Evolutionary conservation across 768 basidiomycete genomes (phyloP).

Genomic region (Phaffia tasmanica): DNA sequence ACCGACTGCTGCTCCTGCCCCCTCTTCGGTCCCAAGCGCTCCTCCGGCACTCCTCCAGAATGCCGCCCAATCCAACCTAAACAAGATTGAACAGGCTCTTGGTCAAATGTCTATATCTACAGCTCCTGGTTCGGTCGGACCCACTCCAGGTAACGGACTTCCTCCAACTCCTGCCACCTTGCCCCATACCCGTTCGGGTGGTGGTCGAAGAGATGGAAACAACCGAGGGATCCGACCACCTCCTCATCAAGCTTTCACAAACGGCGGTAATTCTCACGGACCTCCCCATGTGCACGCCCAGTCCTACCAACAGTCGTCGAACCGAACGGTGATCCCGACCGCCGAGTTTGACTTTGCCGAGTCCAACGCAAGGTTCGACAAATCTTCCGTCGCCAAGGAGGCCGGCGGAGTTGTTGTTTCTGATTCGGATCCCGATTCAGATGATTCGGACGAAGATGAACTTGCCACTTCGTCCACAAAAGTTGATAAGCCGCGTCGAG

Average conservation of each 20-base stretch:
- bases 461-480: not conserved
- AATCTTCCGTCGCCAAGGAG: slow-evolving; percentile 42
- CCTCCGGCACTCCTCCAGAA: not conserved
- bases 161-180: slow-evolving; percentile 1
- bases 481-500: slow-evolving; percentile 7
- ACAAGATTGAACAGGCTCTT: slow-evolving; percentile 25
- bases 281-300: not conserved
- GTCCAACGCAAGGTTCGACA: slow-evolving; percentile 71
- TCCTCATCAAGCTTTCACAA: too few relatives aligned
- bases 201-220: not conserved
- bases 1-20: not conserved
- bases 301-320: slow-evolving; percentile 10
- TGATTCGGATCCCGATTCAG: slow-evolving; percentile 15
- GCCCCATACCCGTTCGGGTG: not conserved
- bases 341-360: slow-evolving; percentile 74
- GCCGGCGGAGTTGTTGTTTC: slow-evolving; percentile 13
- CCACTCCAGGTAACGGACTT: not conserved
- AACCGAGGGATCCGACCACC: too few relatives aligned
- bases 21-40: not conserved
- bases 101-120: slow-evolving; percentile 24
- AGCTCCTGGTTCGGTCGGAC: not conserved
- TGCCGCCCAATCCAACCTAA: slow-evolving; percentile 17
- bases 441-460: slow-evolving; percentile 7
- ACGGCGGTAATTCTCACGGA: too few relatives aligned
- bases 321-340: slow-evolving; percentile 40